A percentile compares a stretch with the other conserved stretches of the same genome.
These are phyloP conservation scores for Salvia splendens DNA, from an alignment of 257 asterid species.

Conservation along the genomic window DNA sequence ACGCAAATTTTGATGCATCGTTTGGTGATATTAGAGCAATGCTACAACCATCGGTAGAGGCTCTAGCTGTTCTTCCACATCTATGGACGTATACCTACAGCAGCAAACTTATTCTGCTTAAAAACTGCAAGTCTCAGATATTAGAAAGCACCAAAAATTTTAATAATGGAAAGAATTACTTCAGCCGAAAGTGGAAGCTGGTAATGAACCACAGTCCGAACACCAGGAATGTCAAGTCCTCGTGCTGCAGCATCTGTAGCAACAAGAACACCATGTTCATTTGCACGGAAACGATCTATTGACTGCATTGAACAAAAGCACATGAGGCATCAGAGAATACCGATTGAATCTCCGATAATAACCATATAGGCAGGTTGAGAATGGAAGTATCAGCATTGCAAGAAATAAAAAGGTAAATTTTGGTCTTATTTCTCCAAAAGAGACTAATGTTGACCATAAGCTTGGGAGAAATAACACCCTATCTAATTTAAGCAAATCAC, in stretches of 20 bases:
- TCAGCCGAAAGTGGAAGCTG: conserved; percentile 98
- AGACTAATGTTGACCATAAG: background rate
- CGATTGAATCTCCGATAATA: conserved; percentile 1
- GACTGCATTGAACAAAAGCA: conserved; percentile 60
- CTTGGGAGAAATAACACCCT: background rate
- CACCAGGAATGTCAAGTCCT: conserved; percentile 91
- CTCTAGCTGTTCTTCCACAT: conserved; percentile 99
- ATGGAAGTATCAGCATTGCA: conserved; percentile 5
- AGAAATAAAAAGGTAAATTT: background rate
- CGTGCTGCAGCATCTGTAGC: conserved; percentile 98
- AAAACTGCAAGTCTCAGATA: conserved; percentile 11
- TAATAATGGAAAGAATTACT: conserved; percentile 43
- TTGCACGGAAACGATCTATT: conserved; percentile 81
- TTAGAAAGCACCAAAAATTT: conserved; percentile 6
- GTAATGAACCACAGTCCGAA: conserved; percentile 92
- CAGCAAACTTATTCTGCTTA: conserved; percentile 31
- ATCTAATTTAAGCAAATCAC: background rate
- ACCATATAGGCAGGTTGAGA: conserved; percentile 11
- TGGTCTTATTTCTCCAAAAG: conserved; percentile 1
- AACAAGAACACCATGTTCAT: conserved; percentile 75
- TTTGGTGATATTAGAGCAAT: conserved; percentile 85
- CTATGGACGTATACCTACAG: conserved; percentile 86
- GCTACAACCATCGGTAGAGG: conserved; percentile 92
- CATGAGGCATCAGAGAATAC: background rate
- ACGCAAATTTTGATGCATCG: conserved; percentile 86